Base-by-base conservation (phyloP, 148 eudicot species). In the Pharnaceum exiguum region DNA sequence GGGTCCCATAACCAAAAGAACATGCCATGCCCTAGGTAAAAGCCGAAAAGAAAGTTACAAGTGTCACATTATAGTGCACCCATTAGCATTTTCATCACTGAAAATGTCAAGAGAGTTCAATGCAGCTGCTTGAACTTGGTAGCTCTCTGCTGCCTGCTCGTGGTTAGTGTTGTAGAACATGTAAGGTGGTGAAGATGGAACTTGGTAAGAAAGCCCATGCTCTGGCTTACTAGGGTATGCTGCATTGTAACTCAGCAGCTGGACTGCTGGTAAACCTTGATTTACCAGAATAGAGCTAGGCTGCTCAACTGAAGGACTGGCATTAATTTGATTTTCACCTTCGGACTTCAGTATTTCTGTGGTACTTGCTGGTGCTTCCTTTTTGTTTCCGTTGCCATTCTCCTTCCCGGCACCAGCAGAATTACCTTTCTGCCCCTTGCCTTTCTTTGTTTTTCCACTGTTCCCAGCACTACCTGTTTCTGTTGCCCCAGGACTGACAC, bases 1-100 rank as follows among this genome's bases (percentile, higher is more conserved):
- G 30, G n/a, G 3, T 15, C 49, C 49, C 0, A 18, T 5, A 43
- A 19, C 17, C 17, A 18, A 43, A 43, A 40, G 11, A 46, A 33
- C 2, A 46, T 29, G 17, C n/a, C n/a, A n/a, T n/a, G n/a, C n/a
- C n/a, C n/a, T n/a, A n/a, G 46, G 19, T 15, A 58, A 40, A 13
- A 19, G 0, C n/a, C 10, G 2, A 10, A 19, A 27, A 16, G 16
- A 18, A 15, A 26, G 3, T 6, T 15, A 18, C 1, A 27, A 19
- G 15, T 22, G 46, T 80, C 82, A 87, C 90, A 87, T 87, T 30
- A 87, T 51, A 42, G 71, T 67, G 45, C 90, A 87, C 23, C 78
- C 85, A 55, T 77, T 76, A 45, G 96, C 77, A 63, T 88, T 80
- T 46, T 88, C 96, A 45, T 88, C 91, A 53, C 91, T 88, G 55